Base-by-base conservation (phyloP, 768 basidiomycete species). In the Cubamyces sp. region DNA sequence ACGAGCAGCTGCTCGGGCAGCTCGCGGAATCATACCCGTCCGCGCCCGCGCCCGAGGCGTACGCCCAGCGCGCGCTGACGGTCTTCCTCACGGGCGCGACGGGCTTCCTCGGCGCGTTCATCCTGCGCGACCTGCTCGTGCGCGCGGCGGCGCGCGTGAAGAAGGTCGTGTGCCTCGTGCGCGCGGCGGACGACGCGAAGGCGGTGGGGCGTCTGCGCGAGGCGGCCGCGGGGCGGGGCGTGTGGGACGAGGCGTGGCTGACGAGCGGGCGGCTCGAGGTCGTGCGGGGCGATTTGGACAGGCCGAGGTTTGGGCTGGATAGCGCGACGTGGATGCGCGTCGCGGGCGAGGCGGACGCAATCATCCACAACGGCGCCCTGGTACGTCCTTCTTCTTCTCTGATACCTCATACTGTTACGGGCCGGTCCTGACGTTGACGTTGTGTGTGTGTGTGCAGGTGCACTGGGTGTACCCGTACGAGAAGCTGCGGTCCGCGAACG, bases 401-500 rank as follows among this genome's bases (percentile, higher is more conserved):
- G 42, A 12, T 19, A 19, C n/a, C 19, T n/a, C n/a, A n/a, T n/a
- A n/a, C n/a, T n/a, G 8, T 47, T 25, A 8, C 1, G n/a, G n/a
- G 6, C 3, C 15, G 7, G 21, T 18, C 19, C 49, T 43, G 50
- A n/a, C n/a, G n/a, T n/a, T n/a, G n/a, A n/a, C n/a, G n/a, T n/a
- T 46, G 3, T 21, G 37, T 18, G 7, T 11, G 19, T 37, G 25
- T 30, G 54, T 6, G 18, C 70, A 94, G 93, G 94, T 98, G 15
- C 97, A 99, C 71, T 99, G 97, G 97, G 93, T 99, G 3, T 99
- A 97, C 74, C 94, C 95, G 0, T 99, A 99, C 76, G 90, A 96
- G 72, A 94, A 88, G 73, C 82, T 99, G 12, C 91, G 96, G 7
- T 82, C 88, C 0, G 85, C 96, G 15, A 99, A 99, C 74, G 97